Evolutionary conservation across 352 stramenopile species (phyloP).

Genomic region (Paralagenidium karlingii): DNA sequence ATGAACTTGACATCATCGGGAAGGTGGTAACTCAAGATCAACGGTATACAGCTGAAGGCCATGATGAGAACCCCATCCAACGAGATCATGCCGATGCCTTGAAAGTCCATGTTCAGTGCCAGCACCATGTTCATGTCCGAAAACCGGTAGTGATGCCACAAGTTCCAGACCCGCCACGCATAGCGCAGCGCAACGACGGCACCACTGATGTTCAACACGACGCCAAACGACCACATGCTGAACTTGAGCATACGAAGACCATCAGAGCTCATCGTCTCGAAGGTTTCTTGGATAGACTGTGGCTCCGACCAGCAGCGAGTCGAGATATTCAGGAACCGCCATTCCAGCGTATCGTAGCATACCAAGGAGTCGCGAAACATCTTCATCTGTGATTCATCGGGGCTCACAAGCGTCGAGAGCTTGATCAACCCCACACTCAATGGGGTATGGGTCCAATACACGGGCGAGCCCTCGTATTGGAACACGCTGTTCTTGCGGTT

Average conservation of each 20-base stretch:
- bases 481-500: no score
- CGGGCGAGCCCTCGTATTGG: no score
- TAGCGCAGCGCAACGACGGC: constrained; percentile 12
- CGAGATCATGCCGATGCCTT: constrained; percentile 17
- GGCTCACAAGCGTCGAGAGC: no score
- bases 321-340: constrained; percentile 20
- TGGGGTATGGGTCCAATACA: no score
- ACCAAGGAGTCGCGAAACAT: constrained; percentile 11
- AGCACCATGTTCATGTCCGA: constrained; percentile 15
- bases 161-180: constrained; percentile 8
- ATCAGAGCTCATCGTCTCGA: no score
- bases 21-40: constrained; percentile 17
- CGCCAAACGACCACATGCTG: constrained; percentile 25
- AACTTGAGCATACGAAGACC: constrained; percentile 16
- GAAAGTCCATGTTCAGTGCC: constrained; percentile 19
- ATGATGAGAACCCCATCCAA: constrained; percentile 15
- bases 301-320: constrained; percentile 23
- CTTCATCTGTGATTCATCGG: no score
- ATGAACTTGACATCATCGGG: constrained; percentile 16
- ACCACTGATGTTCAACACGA: constrained; percentile 19
- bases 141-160: constrained; percentile 11
- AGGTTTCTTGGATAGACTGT: no score
- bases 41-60: constrained; percentile 11
- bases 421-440: no score
- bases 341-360: constrained; percentile 19